Evolutionary conservation across 2,329 filamentous ascomycete genomes (phyloP).

Genomic region (Hypoxylon sp.): DNA sequence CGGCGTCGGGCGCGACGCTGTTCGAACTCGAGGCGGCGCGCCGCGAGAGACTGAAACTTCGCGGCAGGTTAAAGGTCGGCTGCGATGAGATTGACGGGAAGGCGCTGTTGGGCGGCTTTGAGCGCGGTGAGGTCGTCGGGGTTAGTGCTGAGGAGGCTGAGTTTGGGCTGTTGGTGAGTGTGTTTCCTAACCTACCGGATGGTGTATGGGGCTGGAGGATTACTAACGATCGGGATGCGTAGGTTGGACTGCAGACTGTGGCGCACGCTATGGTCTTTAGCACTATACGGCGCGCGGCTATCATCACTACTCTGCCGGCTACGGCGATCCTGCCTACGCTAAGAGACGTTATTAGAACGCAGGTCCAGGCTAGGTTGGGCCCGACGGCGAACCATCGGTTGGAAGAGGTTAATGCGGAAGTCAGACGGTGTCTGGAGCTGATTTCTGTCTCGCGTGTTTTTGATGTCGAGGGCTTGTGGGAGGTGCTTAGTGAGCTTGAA

Average conservation of each 20-base stretch:
- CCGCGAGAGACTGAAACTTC: constrained; percentile 51
- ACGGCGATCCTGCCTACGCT: constrained; percentile 60
- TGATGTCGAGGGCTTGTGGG: constrained; percentile 70
- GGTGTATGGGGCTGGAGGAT: not conserved
- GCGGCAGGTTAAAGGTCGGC: constrained; percentile 60
- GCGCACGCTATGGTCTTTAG: constrained; percentile 57
- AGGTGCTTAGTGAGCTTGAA: constrained; percentile 69
- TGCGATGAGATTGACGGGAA: constrained; percentile 65
- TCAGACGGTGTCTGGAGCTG: constrained; percentile 62
- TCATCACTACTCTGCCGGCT: constrained; percentile 66
- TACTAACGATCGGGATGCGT: not conserved
- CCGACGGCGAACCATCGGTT: constrained; percentile 16
- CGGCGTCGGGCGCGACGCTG: constrained; percentile 62
- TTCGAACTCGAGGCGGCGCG: constrained; percentile 58
- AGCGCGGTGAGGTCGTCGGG: constrained; percentile 68
- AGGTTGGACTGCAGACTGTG: constrained; percentile 65
- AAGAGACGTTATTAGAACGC: constrained; percentile 58
- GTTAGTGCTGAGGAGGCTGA: constrained; percentile 68
- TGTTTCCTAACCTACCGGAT: constrained; percentile 5
- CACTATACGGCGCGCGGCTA: constrained; percentile 53
- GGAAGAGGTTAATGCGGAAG: constrained; percentile 42
- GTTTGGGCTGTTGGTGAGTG: constrained; percentile 64
- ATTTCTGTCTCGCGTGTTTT: constrained; percentile 71
- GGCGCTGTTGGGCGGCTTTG: constrained; percentile 63
- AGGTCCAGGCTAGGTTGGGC: constrained; percentile 52